A percentile compares a stretch with the other conserved stretches of the same genome.
Evolutionary conservation across 2,329 filamentous ascomycete species (phyloP).

Genomic region (Chaetothyriales sp.): DNA sequence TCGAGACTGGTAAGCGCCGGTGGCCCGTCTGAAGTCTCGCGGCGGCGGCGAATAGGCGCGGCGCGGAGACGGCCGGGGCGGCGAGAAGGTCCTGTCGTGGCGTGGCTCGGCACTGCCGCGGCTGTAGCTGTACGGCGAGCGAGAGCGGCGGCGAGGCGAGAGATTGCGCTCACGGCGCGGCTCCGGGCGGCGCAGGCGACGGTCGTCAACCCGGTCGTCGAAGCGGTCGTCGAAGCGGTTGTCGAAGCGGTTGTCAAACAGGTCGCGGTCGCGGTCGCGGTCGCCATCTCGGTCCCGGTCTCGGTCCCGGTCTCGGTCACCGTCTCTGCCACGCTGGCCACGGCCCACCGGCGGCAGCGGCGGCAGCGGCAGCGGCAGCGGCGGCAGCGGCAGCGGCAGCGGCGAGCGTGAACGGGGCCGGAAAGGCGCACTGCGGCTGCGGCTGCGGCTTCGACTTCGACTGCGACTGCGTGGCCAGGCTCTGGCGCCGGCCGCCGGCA

Average conservation of each 20-base stretch:
- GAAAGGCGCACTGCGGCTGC: conserved; percentile 15
- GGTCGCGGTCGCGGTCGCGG: neutral
- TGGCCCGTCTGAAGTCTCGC: conserved; percentile 23
- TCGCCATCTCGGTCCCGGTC: neutral
- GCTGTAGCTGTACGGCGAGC: neutral
- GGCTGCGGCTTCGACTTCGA: neutral
- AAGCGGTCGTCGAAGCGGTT: neutral
- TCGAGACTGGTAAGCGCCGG: conserved; percentile 31
- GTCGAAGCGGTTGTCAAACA: neutral
- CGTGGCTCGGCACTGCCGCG: neutral
- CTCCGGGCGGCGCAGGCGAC: no score
- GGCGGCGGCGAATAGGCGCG: conserved; percentile 21
- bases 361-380: neutral
- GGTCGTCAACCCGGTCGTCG: neutral
- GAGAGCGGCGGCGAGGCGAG: neutral
- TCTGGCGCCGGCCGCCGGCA: conserved; percentile 13
- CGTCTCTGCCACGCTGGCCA: no score
- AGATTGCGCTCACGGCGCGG: neutral
- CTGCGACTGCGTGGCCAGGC: conserved; percentile 15
- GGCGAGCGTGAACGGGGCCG: conserved; percentile 32
- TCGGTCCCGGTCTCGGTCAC: neutral
- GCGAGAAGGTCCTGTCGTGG: neutral
- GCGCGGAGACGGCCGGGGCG: neutral
- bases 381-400: neutral
- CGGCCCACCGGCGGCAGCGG: neutral